Evolutionary conservation across 495 filamentous ascomycete genomes (phyloP), one percentile per base, ranked within the genome.

Genomic region (Aspergillus saccharolyticus): DNA sequence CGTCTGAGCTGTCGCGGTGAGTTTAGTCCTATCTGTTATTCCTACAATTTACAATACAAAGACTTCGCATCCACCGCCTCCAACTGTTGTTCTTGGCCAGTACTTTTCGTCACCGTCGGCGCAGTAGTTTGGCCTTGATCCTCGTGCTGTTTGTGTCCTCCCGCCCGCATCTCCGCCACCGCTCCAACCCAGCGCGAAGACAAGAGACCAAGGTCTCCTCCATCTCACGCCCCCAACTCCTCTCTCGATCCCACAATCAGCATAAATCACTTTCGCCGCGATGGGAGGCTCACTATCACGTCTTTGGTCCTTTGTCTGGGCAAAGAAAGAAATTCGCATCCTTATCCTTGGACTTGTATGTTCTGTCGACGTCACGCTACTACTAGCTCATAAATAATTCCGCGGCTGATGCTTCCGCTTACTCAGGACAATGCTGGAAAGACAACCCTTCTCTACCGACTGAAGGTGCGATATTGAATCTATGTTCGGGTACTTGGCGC

Each of bases 291-390:
- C 83, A 64, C 74, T 94, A 60, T 93, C 90, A 61, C 87, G 86
- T 74, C 66, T 85, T 43, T 81, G 92, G 70, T 86, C 84, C 69
- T 74, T 95, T 22, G 56, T 96, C 22, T 96, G 87, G 87, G 75
- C 87, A 22, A 97, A 97, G 80, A 98, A 97, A 74, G 94, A 98
- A 72, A 96, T 97, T 56, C 80, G 94, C 59, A 98, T 98, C 69
- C 76, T 98, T 61, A 98, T 98, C 57, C 75, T 98, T 56, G 94
- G 94, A 64, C 84, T 98, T 73, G 92, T 96, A 85, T 43, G 49
- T 18, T 28, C 17, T 43, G 22, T 12, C 44, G 39, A 46, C 53
- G 33, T 49, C 47, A 42, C 5, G 47, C 20, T 20, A 28, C 42
- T 49, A 20, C 53, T 46, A 46, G 12, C n/a, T n/a, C n/a, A n/a